These are phyloP conservation scores for Larix sibirica DNA, from an alignment of 83 land plant genomes.

Conservation along the genomic window DNA sequence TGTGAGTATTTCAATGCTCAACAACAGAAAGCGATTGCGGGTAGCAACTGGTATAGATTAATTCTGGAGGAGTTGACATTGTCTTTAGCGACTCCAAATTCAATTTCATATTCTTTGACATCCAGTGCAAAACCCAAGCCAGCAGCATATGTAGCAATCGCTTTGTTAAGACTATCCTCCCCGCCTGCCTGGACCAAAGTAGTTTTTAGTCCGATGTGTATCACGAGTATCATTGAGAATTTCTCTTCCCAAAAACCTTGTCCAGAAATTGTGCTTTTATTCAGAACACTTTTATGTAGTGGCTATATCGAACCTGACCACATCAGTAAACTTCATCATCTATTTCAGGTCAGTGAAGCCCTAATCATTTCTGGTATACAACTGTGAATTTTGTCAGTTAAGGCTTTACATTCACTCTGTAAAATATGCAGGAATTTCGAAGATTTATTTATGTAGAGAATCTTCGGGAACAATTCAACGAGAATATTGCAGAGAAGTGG, in stretches of 20 bases:
- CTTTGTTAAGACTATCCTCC: conserved; percentile 34
- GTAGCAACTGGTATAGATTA: conserved; percentile 49
- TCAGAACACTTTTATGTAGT: conserved; percentile 35
- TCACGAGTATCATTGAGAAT: conserved; percentile 50
- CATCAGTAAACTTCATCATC: conserved; percentile 9
- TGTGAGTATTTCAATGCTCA: conserved; percentile 33
- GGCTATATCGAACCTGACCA: conserved; percentile 40
- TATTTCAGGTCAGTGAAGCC: too few relatives aligned
- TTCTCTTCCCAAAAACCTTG: conserved; percentile 38
- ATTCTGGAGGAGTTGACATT: conserved; percentile 57
- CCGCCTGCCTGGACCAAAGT: conserved; percentile 48
- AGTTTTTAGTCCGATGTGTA: conserved; percentile 49
- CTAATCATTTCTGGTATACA: too few relatives aligned
- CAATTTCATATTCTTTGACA: conserved; percentile 44
- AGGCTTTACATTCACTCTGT: neutral
- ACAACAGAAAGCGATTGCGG: conserved; percentile 17
- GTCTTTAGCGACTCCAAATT: conserved; percentile 44
- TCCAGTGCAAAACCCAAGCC: conserved; percentile 38
- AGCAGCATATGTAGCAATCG: conserved; percentile 42
- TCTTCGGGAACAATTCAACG: neutral
- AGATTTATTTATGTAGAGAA: neutral
- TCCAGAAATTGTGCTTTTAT: conserved; percentile 47
- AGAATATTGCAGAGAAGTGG: neutral
- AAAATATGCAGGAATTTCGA: conserved; percentile 6
- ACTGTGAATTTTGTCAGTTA: neutral